phyloP scores from a whole-genome alignment of 2,329 filamentous ascomycete species.

The Fusarium gaditjirri region DNA sequence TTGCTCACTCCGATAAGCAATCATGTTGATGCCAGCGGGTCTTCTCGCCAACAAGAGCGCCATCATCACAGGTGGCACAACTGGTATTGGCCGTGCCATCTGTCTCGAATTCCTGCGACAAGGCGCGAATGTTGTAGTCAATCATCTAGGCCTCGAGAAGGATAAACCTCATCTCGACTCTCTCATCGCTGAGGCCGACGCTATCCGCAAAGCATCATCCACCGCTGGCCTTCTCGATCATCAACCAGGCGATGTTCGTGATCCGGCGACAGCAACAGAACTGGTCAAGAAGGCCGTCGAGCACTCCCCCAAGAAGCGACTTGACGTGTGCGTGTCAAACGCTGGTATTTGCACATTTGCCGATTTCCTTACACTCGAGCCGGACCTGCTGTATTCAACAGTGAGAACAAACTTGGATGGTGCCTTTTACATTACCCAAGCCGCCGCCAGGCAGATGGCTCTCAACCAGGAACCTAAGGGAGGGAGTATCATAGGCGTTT shows the following conservation, averaged over 20 bases:
- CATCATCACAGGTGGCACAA: constrained; percentile 87
- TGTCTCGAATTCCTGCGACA: constrained; percentile 81
- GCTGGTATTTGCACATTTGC: constrained; percentile 90
- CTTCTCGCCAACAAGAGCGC: constrained; percentile 80
- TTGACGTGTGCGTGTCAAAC: constrained; percentile 88
- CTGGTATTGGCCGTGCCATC: constrained; percentile 88
- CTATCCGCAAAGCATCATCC: constrained; percentile 57
- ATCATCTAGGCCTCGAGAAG: constrained; percentile 73
- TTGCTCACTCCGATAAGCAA: background rate
- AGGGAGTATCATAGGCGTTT: constrained; percentile 82
- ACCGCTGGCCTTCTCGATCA: constrained; percentile 68
- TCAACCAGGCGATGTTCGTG: constrained; percentile 80
- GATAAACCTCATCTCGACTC: constrained; percentile 64
- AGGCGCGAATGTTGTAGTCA: constrained; percentile 82
- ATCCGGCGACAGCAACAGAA: constrained; percentile 74
- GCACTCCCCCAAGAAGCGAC: constrained; percentile 57
- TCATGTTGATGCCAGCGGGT: constrained; percentile 57
- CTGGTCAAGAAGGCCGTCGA: constrained; percentile 75
- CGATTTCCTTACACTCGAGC: constrained; percentile 80
- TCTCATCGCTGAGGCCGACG: constrained; percentile 62
- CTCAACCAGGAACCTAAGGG: constrained; percentile 69
- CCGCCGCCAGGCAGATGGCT: constrained; percentile 86
- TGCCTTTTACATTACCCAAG: constrained; percentile 89
- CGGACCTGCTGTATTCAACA: constrained; percentile 76
- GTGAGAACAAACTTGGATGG: constrained; percentile 85